Percentiles rank a stretch among this genome's conserved stretches.
phyloP scores from a whole-genome alignment of 805 yeast species.

The Metschnikowia santaceciliae region DNA sequence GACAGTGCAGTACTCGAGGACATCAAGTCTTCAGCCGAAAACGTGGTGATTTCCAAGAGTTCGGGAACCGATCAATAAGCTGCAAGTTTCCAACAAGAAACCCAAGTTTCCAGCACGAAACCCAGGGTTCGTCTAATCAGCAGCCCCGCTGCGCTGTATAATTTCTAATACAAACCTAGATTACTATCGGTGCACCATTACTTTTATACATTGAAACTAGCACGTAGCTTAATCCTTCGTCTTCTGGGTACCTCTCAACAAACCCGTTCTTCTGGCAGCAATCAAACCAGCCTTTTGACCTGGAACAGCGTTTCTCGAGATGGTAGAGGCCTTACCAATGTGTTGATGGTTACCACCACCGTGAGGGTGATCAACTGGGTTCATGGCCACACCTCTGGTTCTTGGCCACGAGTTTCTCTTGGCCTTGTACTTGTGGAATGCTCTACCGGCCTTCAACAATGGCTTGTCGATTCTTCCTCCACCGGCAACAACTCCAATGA shows the following conservation, averaged over 20 bases:
- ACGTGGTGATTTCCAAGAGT: not conserved
- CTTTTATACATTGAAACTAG: conserved; percentile 16
- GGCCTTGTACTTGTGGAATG: conserved; percentile 63
- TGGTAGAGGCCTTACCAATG: conserved; percentile 97
- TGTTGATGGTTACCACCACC: conserved; percentile 99
- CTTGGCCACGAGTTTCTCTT: conserved; percentile 98
- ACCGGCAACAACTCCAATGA: conserved; percentile 99
- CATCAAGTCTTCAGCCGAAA: conserved; percentile 4
- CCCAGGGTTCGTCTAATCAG: not conserved
- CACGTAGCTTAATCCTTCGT: conserved; percentile 37
- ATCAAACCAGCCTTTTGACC: conserved; percentile 99
- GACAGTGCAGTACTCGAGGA: not conserved
- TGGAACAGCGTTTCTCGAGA: conserved; percentile 98
- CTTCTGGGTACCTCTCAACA: conserved; percentile 99
- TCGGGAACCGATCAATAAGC: not conserved
- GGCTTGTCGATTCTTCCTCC: conserved; percentile 99
- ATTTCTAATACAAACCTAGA: conserved; percentile 1
- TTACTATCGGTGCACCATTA: conserved; percentile 16
- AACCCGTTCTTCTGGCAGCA: conserved; percentile 99
- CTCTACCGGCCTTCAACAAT: conserved; percentile 99
- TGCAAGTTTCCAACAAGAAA: not conserved
- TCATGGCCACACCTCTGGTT: conserved; percentile 99
- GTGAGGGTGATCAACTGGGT: conserved; percentile 99
- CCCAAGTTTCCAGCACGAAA: not conserved
- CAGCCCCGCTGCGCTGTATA: not conserved